These are phyloP conservation scores for Cenococcum geophilum DNA, from an alignment of 495 filamentous ascomycete genomes.

Conservation along the genomic window DNA sequence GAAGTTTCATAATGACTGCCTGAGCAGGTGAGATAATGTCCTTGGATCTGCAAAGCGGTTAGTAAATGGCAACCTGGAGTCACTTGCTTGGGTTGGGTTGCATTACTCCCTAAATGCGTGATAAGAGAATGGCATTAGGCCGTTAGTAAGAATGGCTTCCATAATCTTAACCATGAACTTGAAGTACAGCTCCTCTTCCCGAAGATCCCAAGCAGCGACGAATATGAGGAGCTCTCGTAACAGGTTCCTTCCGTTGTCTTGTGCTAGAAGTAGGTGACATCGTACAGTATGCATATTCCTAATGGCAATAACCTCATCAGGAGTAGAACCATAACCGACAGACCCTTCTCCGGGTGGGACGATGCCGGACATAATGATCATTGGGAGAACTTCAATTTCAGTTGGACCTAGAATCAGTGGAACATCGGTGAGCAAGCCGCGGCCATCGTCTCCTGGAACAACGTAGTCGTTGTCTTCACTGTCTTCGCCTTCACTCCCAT, in stretches of 20 bases:
- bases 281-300: slow-evolving; percentile 78
- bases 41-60: slow-evolving; percentile 50
- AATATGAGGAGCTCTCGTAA: slow-evolving; percentile 88
- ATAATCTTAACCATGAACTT: slow-evolving; percentile 94
- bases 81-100: background rate
- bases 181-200: slow-evolving; percentile 85
- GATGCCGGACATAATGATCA: slow-evolving; percentile 89
- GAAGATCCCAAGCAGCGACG: slow-evolving; percentile 92
- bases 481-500: slow-evolving; percentile 55
- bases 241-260: slow-evolving; percentile 79
- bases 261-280: slow-evolving; percentile 79
- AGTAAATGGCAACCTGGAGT: slow-evolving; percentile 4
- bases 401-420: slow-evolving; percentile 88
- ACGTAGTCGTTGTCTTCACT: slow-evolving; percentile 66
- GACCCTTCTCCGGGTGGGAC: slow-evolving; percentile 40
- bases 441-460: slow-evolving; percentile 64
- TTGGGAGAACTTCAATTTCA: slow-evolving; percentile 89
- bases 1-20: slow-evolving; percentile 80
- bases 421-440: slow-evolving; percentile 82
- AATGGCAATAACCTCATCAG: slow-evolving; percentile 47
- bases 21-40: slow-evolving; percentile 94
- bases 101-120: slow-evolving; percentile 68
- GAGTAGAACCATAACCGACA: slow-evolving; percentile 49
- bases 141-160: slow-evolving; percentile 80
- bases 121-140: slow-evolving; percentile 83